Base-by-base conservation (phyloP, 2,329 filamentous ascomycete species). In the Penicillium hordei region DNA sequence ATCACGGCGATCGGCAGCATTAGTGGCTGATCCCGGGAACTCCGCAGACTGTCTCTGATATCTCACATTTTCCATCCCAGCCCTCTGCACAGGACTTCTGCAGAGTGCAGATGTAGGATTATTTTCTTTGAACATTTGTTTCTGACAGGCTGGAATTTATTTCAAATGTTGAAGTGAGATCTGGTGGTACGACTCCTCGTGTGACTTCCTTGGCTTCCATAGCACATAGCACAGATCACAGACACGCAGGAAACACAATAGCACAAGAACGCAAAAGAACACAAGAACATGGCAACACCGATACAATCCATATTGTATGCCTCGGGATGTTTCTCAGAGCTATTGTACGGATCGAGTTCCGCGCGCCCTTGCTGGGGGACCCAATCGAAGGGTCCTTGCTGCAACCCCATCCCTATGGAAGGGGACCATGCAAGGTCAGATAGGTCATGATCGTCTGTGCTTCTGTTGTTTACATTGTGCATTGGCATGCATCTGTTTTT, bases 381-480 rank as follows among this genome's bases (percentile, higher is more conserved):
- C 60, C 64, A 61, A 66, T 63, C 68, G 70, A 60, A 61, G 62
- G 65, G 68, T 62, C 65, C 66, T 66, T 67, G 62, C 64, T 64
- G 62, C 61, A 60, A 52, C 59, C 53, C 63, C 68, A 71, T 72
- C 67, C 70, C 71, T 70, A 69, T 42, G 66, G 66, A 72, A 70
- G 68, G 66, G 66, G 60, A 69, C 64, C 62, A 75, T 75, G 73
- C 70, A 76, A 75, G 73, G 72, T 69, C 63, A 61, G 70, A 71
- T 73, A 71, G 70, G 68, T 65, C 66, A 66, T 65, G 67, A 65
- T 60, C 55, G 68, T 72, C 72, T 66, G 70, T 74, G 71, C 69
- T 63, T 57, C 48, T 63, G 65, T 58, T 75, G 73, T 76, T 75
- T 75, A 75, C 66, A 68, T 64, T 57, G 60, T 70, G 67, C 71